Evolutionary conservation across 225 moss, liverwort and hornwort genomes (phyloP), one percentile per base, ranked within the genome.

Genomic region (Polytrichum commune): DNA sequence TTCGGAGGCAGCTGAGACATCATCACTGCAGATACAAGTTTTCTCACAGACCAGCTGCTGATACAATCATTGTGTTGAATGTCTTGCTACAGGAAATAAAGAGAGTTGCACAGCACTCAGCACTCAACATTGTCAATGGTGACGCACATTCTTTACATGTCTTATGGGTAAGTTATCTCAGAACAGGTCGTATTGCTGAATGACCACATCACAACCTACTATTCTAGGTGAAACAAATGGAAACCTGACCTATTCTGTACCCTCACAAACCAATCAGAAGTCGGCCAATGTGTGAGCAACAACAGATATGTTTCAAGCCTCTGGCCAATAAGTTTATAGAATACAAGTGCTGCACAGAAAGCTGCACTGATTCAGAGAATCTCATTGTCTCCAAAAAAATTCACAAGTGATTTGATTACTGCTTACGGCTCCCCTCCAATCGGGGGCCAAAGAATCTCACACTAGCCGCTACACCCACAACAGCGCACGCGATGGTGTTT

Each of bases 361-460:
- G 64, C 32, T 78, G 55, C 67, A 60, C 66, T 73, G 6, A 24
- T 67, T 54, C 60, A 69, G 18, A 32, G 66, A 18, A 66, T 63
- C 30, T 28, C 54, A 9, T 62, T 61, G 53, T 53, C 80, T 69
- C 66, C 53, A 29, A 62, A 46, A 46, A 46, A 13, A 3, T 46
- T 71, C 27, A 18, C 5, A 19, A 65, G 63, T 66, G 68, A 63
- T 70, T 76, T 27, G 63, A 72, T 54, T 76, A 81, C 81, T 66
- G 81, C 62, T 35, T 22, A 6, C 64, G 64, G 67, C 69, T 70
- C 70, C 74, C 74, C 77, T 79, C 55, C 10, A 84, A 84, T 76
- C 76, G 68, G 75, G 78, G 70, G 70, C 53, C 75, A 75, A 87
- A 79, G 79, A 84, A 87, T 84, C 62, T 55, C 74, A 76, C 79